These are phyloP conservation scores for Mycena maculata DNA, from an alignment of 768 basidiomycete genomes.

Conservation along the genomic window DNA sequence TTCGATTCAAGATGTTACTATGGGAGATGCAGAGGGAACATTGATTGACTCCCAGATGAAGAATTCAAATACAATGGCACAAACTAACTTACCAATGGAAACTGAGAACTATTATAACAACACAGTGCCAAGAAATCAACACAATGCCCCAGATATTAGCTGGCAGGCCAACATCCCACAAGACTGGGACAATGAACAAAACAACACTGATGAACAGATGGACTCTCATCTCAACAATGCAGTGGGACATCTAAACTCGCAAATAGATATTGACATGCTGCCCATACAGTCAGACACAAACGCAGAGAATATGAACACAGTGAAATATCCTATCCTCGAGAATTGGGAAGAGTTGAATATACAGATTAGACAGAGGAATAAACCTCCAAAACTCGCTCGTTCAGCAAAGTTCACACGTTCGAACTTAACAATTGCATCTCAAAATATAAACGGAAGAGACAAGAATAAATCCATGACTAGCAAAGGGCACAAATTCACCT, in stretches of 20 bases:
- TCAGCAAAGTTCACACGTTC: too few species aligned
- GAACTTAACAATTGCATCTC: background rate
- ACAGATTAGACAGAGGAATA: too few species aligned
- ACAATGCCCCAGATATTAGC: background rate
- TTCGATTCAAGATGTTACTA: conserved; percentile 1
- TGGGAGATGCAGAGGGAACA: conserved; percentile 14
- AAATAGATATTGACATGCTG: too few species aligned
- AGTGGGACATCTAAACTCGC: too few species aligned
- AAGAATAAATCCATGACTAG: background rate
- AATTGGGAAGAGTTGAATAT: too few species aligned
- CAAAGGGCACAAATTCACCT: background rate
- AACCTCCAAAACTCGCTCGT: too few species aligned
- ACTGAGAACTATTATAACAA: background rate
- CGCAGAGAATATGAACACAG: too few species aligned
- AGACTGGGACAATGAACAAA: background rate
- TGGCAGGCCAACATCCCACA: background rate
- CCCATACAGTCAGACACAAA: too few species aligned
- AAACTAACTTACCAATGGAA: background rate
- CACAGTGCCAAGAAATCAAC: background rate
- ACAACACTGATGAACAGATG: too few species aligned
- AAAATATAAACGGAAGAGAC: background rate
- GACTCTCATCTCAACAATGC: too few species aligned
- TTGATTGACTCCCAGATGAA: conserved; percentile 1
- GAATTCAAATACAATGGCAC: background rate
- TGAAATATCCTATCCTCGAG: too few species aligned